Evolutionary conservation across 2,329 filamentous ascomycete genomes (phyloP).

Genomic region (Aspergillus oerlinghausenensis): DNA sequence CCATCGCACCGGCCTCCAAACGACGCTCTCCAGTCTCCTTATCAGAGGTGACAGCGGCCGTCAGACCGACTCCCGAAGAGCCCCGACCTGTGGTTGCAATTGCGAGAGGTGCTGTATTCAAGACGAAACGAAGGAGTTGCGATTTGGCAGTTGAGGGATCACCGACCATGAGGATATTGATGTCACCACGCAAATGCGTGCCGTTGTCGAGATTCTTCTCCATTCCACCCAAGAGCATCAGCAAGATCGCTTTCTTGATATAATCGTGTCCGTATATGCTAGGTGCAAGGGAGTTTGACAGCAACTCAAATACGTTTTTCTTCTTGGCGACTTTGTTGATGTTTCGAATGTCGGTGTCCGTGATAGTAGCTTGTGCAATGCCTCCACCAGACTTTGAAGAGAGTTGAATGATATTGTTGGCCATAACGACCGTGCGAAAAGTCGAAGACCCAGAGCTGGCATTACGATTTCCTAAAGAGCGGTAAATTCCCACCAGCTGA

Average conservation of each 20-base stretch:
- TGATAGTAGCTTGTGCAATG: conserved; percentile 85
- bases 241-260: conserved; percentile 94
- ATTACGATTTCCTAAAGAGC: conserved; percentile 91
- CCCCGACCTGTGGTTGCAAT: conserved; percentile 96
- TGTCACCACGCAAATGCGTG: conserved; percentile 94
- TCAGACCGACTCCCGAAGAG: conserved; percentile 95
- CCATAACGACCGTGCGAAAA: conserved; percentile 89
- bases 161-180: conserved; percentile 98
- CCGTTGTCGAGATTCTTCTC: conserved; percentile 99
- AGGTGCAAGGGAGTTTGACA: conserved; percentile 90
- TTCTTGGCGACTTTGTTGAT: conserved; percentile 98
- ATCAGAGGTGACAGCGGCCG: conserved; percentile 90
- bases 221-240: conserved; percentile 92
- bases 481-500: conserved; percentile 92
- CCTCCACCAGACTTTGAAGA: conserved; percentile 95
- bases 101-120: conserved; percentile 92
- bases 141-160: conserved; percentile 98
- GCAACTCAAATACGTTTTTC: conserved; percentile 83
- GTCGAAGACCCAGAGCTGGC: conserved; percentile 84
- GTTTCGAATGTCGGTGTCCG: conserved; percentile 94
- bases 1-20: conserved; percentile 97
- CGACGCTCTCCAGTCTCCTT: conserved; percentile 96
- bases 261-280: conserved; percentile 97
- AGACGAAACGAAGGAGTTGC: conserved; percentile 91
- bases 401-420: conserved; percentile 90